phyloP scores from a whole-genome alignment of 495 filamentous ascomycete genomes.

The Hypoxylon intermedium region DNA sequence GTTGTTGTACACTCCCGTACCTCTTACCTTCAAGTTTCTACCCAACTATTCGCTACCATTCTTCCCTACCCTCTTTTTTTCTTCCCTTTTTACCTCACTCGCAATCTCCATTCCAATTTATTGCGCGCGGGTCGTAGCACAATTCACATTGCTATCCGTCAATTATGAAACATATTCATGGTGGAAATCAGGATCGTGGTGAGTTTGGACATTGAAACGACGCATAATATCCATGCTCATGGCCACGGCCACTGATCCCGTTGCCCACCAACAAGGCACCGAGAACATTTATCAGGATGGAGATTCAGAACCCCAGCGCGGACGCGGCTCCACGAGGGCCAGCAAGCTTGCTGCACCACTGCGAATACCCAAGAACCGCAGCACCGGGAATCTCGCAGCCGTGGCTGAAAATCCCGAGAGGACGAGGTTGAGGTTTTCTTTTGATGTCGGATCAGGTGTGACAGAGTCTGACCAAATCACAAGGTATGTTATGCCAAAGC shows the following conservation, averaged over 20 bases:
- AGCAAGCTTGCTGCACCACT: conserved; percentile 46
- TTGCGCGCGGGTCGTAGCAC: conserved; percentile 34
- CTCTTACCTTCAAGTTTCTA: background rate
- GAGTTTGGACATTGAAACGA: conserved; percentile 42
- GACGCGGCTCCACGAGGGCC: conserved; percentile 38
- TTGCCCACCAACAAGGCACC: conserved; percentile 48
- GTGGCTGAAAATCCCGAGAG: conserved; percentile 49
- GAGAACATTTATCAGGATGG: conserved; percentile 49
- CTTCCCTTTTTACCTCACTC: conserved; percentile 13
- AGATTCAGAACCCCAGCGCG: conserved; percentile 43
- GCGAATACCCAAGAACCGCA: conserved; percentile 68
- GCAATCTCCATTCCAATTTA: conserved; percentile 4
- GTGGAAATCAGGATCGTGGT: conserved; percentile 56
- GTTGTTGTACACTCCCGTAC: conserved; percentile 9
- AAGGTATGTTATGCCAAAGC: conserved; percentile 53
- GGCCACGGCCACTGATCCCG: conserved; percentile 35
- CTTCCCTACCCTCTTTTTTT: conserved; percentile 10
- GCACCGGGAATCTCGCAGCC: conserved; percentile 66
- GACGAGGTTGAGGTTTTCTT: conserved; percentile 60
- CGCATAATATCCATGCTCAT: conserved; percentile 20
- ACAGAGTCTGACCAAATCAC: conserved; percentile 60
- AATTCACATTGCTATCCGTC: conserved; percentile 35
- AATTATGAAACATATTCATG: conserved; percentile 60
- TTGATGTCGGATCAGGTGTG: conserved; percentile 58
- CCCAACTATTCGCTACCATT: background rate